phyloP scores from a whole-genome alignment of 768 basidiomycete species.

The Trametes elegans region DNA sequence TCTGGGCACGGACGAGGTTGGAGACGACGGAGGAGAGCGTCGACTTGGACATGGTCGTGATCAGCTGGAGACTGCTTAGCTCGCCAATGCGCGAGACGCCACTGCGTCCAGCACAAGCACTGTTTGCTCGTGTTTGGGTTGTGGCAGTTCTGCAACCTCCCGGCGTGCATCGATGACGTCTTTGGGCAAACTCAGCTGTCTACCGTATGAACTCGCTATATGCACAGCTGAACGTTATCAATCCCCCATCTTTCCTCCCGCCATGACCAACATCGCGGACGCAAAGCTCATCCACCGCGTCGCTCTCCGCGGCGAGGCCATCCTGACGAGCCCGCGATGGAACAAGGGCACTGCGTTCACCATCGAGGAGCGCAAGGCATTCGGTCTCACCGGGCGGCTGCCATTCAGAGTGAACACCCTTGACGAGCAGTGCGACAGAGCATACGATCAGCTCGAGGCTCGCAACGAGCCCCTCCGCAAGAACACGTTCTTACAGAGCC shows the following conservation, averaged over 20 bases:
- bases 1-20: constrained; percentile 71
- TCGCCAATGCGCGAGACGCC: background rate
- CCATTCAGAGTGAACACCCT: constrained; percentile 47
- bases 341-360: constrained; percentile 88
- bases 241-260: background rate
- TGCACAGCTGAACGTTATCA: background rate
- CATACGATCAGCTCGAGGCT: constrained; percentile 59
- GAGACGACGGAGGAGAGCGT: constrained; percentile 86
- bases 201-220: background rate
- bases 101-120: background rate
- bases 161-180: too few species aligned
- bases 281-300: constrained; percentile 31
- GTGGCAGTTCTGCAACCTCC: background rate
- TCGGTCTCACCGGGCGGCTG: constrained; percentile 49
- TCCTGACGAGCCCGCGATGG: constrained; percentile 64
- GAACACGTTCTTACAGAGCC: constrained; percentile 73
- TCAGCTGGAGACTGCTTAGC: background rate
- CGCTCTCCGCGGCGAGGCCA: constrained; percentile 55
- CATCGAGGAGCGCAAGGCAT: constrained; percentile 58
- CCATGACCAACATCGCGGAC: constrained; percentile 10
- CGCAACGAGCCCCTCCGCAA: constrained; percentile 47
- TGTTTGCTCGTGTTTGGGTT: constrained; percentile 6
- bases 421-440: constrained; percentile 73
- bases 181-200: background rate
- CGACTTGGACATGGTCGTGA: constrained; percentile 39